phyloP scores from a whole-genome alignment of 129 eudicot genomes.

The Artemisia annua region DNA sequence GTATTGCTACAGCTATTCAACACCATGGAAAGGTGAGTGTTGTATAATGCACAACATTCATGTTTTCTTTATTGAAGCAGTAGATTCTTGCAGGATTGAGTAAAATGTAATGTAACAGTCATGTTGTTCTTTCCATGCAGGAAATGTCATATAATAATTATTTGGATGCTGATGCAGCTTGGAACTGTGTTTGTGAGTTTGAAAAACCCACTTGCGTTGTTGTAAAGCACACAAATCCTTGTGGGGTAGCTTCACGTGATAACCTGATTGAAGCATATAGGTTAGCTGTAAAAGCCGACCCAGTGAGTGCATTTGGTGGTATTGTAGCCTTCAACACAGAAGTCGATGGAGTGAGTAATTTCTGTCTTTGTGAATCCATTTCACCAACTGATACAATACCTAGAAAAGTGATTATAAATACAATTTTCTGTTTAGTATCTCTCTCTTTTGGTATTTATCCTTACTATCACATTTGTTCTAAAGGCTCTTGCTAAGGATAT shows the following conservation, averaged over 20 bases:
- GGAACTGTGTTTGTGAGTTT: slow-evolving; percentile 97
- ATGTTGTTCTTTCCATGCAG: slow-evolving; percentile 39
- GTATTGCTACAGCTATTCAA: slow-evolving; percentile 92
- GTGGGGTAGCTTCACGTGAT: slow-evolving; percentile 96
- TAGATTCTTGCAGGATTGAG: background rate
- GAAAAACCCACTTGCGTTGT: slow-evolving; percentile 86
- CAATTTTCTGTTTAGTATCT: background rate
- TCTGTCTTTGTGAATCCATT: background rate
- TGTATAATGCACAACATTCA: background rate
- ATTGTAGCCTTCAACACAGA: slow-evolving; percentile 94
- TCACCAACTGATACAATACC: no score
- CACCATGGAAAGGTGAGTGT: slow-evolving; percentile 86
- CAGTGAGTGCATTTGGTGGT: slow-evolving; percentile 99
- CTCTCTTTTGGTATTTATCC: background rate
- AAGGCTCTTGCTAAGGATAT: slow-evolving; percentile 90
- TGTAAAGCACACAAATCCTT: slow-evolving; percentile 97
- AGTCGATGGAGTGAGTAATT: slow-evolving; percentile 76
- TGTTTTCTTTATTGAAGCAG: background rate
- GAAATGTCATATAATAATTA: slow-evolving; percentile 97
- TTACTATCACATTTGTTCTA: slow-evolving; percentile 1
- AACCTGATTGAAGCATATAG: slow-evolving; percentile 90
- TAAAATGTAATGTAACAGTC: background rate
- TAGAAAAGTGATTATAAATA: no score
- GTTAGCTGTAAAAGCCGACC: slow-evolving; percentile 92
- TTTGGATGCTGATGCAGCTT: slow-evolving; percentile 97